Conservation (phyloP, 2,329 filamentous ascomycete genomes). For the Ophiosphaerella korrae region DNA sequence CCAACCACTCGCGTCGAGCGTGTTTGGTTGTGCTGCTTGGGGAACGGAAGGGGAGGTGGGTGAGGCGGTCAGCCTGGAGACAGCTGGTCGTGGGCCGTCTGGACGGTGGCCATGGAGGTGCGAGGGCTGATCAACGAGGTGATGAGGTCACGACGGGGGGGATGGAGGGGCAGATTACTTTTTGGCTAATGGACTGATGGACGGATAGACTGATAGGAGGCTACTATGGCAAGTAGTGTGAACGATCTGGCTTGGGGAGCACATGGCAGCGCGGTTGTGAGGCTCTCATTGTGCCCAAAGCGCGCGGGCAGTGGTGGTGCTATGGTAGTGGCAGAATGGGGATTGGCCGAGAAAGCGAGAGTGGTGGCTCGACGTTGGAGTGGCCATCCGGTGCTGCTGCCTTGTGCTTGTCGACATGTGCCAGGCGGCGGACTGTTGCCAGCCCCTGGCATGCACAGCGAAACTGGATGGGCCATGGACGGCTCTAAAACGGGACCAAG, state of each 20-base stretch:
- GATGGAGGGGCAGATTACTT: no score
- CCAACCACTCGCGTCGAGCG: conserved; percentile 21
- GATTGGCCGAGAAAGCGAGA: conserved; percentile 13
- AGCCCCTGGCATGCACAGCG: conserved; percentile 30
- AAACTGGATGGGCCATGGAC: conserved; percentile 18
- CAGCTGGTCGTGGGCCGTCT: conserved; percentile 22
- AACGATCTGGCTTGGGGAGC: conserved; percentile 1
- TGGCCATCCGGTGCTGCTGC: conserved; percentile 21
- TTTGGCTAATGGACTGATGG: no score
- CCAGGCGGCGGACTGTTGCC: not conserved
- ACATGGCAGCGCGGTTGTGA: conserved; percentile 6
- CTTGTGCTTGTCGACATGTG: no score
- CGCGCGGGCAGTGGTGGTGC: conserved; percentile 12
- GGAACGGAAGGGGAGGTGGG: conserved; percentile 13
- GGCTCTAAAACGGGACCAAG: conserved; percentile 29
- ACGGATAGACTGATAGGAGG: no score
- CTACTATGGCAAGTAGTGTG: no score
- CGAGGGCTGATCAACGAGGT: conserved; percentile 10
- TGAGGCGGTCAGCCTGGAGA: conserved; percentile 39
- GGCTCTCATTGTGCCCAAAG: conserved; percentile 13
- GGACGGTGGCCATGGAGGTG: conserved; percentile 19
- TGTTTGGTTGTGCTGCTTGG: conserved; percentile 22
- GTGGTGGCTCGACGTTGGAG: conserved; percentile 19
- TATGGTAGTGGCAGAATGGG: conserved; percentile 7
- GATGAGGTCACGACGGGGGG: conserved; percentile 18